Evolutionary conservation across 2,329 filamentous ascomycete genomes (phyloP).

Genomic region (Cytospora chrysosperma): DNA sequence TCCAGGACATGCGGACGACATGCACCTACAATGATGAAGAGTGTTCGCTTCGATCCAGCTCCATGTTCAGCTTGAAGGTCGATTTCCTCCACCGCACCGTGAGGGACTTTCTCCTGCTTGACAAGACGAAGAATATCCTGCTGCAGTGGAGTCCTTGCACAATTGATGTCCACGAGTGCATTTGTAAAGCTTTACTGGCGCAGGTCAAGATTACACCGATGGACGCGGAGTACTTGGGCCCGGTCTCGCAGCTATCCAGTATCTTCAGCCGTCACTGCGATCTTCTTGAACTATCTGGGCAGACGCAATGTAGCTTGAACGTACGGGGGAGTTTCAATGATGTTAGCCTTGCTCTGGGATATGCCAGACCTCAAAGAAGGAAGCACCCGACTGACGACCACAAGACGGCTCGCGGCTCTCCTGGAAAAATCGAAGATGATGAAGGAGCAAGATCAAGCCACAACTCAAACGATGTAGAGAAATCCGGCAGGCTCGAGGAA

Average conservation of each 20-base stretch:
- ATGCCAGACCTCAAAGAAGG: background rate
- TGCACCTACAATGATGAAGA: background rate
- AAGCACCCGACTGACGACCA: background rate
- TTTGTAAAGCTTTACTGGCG: background rate
- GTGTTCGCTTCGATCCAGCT: background rate
- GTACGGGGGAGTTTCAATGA: background rate
- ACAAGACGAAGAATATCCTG: background rate
- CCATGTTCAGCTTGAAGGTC: background rate
- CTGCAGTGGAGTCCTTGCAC: background rate
- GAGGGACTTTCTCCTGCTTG: background rate
- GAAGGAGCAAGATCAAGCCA: background rate
- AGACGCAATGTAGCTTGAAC: background rate
- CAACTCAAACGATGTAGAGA: background rate
- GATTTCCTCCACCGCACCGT: background rate
- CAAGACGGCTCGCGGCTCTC: background rate
- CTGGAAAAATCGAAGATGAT: background rate
- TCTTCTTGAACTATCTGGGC: background rate
- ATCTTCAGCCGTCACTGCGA: background rate
- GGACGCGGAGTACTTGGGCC: background rate
- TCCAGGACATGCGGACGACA: background rate
- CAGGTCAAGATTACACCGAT: background rate
- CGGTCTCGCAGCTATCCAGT: background rate
- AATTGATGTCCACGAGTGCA: background rate
- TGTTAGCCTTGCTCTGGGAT: background rate
- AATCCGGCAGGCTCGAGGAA: background rate